Evolutionary conservation across 139 green algal species (phyloP).

Genomic region (Chlorella vulgaris): DNA sequence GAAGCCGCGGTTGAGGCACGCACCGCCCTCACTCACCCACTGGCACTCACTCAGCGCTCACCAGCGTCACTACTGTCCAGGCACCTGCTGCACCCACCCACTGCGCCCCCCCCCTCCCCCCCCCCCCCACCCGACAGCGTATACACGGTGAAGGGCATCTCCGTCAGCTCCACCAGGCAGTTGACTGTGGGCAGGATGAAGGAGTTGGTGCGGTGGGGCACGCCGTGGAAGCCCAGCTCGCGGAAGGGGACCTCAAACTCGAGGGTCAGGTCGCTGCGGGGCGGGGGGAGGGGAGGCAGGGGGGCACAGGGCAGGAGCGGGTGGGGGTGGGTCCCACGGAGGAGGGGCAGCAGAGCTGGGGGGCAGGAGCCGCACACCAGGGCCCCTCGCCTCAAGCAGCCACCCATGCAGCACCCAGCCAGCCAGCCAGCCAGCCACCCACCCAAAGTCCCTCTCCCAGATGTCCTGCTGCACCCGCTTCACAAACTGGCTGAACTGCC

Average conservation of each 20-base stretch:
- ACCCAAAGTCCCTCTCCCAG: conserved; percentile 77
- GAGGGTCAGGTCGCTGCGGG: conserved; percentile 78
- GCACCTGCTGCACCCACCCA: neutral
- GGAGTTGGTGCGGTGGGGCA: conserved; percentile 77
- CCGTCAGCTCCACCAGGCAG: conserved; percentile 96
- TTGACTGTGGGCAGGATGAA: conserved; percentile 96
- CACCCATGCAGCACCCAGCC: too few species aligned
- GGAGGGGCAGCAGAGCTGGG: too few species aligned
- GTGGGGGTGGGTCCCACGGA: too few species aligned
- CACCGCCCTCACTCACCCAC: too few species aligned
- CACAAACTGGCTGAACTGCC: conserved; percentile 78
- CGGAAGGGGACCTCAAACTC: conserved; percentile 99
- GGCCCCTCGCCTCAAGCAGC: too few species aligned
- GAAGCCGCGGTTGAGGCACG: too few species aligned
- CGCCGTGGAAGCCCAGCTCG: conserved; percentile 94
- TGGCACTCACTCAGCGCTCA: too few species aligned
- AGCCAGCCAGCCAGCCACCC: neutral
- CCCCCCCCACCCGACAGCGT: conserved; percentile 53
- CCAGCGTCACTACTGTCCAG: too few species aligned
- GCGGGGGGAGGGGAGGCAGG: too few species aligned
- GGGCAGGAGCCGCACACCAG: too few species aligned
- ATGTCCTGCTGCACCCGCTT: conserved; percentile 82
- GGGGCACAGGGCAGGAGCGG: too few species aligned
- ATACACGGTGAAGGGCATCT: conserved; percentile 95
- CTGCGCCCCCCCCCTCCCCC: neutral